Percentiles rank a stretch among this genome's conserved stretches.
These are phyloP conservation scores for Monosporozyma aquatica DNA, from an alignment of 805 yeast species.

Conservation along the genomic window DNA sequence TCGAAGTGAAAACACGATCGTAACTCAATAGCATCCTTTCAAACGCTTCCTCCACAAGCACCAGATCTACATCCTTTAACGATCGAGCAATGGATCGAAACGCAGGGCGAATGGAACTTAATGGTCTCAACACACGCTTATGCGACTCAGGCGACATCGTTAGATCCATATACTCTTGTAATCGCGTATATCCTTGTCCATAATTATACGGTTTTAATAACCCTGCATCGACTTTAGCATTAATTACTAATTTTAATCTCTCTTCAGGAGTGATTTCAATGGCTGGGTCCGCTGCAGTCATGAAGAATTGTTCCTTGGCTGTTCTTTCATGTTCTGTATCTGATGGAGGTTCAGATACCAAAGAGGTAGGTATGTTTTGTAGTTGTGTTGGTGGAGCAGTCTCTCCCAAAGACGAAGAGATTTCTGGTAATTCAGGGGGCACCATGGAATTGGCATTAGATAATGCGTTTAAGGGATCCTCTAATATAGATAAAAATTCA, in stretches of 20 bases:
- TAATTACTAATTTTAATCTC: conserved; percentile 82
- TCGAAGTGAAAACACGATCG: conserved; percentile 89
- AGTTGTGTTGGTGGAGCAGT: background rate
- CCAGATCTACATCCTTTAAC: conserved; percentile 81
- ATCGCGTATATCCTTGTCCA: conserved; percentile 84
- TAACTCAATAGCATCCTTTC: conserved; percentile 89
- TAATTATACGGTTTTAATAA: conserved; percentile 85
- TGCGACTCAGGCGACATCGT: conserved; percentile 81
- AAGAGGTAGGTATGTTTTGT: background rate
- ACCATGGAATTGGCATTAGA: background rate
- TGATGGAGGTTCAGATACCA: background rate
- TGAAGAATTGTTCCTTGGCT: conserved; percentile 84
- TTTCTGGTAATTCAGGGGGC: background rate
- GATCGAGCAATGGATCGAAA: conserved; percentile 88
- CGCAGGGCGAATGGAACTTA: conserved; percentile 82
- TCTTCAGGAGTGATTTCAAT: conserved; percentile 92
- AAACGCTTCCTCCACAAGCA: conserved; percentile 85
- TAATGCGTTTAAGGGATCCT: conserved; percentile 51
- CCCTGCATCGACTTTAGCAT: conserved; percentile 92
- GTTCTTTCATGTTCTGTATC: conserved; percentile 34
- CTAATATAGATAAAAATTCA: conserved; percentile 83
- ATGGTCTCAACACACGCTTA: conserved; percentile 76
- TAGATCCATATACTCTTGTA: conserved; percentile 86
- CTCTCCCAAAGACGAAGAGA: too few relatives aligned
- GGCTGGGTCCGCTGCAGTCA: conserved; percentile 96